Evolutionary conservation across 805 yeast genomes (phyloP).

Genomic region (Yarrowia osloensis): DNA sequence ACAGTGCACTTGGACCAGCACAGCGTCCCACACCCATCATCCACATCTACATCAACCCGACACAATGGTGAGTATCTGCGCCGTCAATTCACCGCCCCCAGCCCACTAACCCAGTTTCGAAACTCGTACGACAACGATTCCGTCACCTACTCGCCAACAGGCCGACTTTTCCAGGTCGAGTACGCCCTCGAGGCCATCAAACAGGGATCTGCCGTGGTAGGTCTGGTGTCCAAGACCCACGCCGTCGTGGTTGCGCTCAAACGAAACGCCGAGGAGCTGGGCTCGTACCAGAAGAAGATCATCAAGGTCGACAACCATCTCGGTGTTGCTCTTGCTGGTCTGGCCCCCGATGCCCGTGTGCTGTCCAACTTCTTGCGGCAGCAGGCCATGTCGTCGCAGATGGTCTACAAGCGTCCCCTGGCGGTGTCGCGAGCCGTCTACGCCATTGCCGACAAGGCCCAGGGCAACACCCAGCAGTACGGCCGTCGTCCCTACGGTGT

Average conservation of each 20-base stretch:
- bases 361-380: conserved; percentile 85
- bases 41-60: background rate
- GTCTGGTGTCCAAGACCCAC: conserved; percentile 79
- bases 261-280: conserved; percentile 95
- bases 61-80: conserved; percentile 8
- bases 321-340: conserved; percentile 95
- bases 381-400: conserved; percentile 83
- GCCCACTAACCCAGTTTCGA: conserved; percentile 61
- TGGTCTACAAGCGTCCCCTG: conserved; percentile 83
- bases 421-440: conserved; percentile 80
- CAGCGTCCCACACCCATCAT: background rate
- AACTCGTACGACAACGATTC: conserved; percentile 98
- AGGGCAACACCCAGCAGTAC: conserved; percentile 90
- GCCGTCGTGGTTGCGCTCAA: conserved; percentile 93
- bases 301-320: conserved; percentile 89
- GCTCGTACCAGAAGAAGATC: conserved; percentile 93
- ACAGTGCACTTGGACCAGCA: background rate
- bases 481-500: conserved; percentile 99
- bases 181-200: conserved; percentile 94
- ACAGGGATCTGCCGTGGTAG: conserved; percentile 97
- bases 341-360: conserved; percentile 97
- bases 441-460: conserved; percentile 94
- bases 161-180: conserved; percentile 84
- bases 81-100: background rate
- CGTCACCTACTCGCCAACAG: conserved; percentile 95